Percentiles rank a stretch among this genome's conserved stretches.
These are phyloP conservation scores for Mycena belliarum DNA, from an alignment of 768 basidiomycete species.

Conservation along the genomic window DNA sequence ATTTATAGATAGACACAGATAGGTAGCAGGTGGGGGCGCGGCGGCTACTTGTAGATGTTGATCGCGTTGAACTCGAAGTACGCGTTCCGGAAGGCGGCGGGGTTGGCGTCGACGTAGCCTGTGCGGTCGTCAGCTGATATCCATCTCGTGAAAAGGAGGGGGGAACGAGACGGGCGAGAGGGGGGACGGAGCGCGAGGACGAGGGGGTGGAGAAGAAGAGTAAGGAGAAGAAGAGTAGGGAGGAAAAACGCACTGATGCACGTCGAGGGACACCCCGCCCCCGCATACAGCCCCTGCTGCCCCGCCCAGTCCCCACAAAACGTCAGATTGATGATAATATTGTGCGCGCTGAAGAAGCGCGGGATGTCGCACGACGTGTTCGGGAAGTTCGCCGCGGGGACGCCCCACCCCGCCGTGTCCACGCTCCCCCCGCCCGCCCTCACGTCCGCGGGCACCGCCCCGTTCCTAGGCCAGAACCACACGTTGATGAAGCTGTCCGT, in stretches of 20 bases:
- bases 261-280: slow-evolving; percentile 53
- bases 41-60: too few species aligned
- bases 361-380: slow-evolving; percentile 57
- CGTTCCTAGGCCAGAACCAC: slow-evolving; percentile 69
- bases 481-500: slow-evolving; percentile 59
- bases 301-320: slow-evolving; percentile 59
- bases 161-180: too few species aligned
- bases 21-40: too few species aligned
- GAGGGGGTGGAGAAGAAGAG: too few species aligned
- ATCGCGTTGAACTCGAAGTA: slow-evolving; percentile 80
- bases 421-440: slow-evolving; percentile 39
- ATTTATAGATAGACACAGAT: too few species aligned
- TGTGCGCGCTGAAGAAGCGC: slow-evolving; percentile 54
- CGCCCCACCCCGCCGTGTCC: slow-evolving; percentile 56
- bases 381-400: slow-evolving; percentile 63
- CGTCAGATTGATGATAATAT: slow-evolving; percentile 59
- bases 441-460: slow-evolving; percentile 48
- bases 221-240: neutral
- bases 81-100: slow-evolving; percentile 63
- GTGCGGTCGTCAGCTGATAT: too few species aligned
- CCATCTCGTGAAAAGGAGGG: too few species aligned
- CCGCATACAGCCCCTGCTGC: slow-evolving; percentile 33
- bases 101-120: slow-evolving; percentile 71
- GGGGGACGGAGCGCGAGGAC: too few species aligned
- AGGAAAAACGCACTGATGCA: slow-evolving; percentile 47